Evolutionary conservation across 116 monocot genomes (phyloP).

Genomic region (Phalaenopsis hybrid): DNA sequence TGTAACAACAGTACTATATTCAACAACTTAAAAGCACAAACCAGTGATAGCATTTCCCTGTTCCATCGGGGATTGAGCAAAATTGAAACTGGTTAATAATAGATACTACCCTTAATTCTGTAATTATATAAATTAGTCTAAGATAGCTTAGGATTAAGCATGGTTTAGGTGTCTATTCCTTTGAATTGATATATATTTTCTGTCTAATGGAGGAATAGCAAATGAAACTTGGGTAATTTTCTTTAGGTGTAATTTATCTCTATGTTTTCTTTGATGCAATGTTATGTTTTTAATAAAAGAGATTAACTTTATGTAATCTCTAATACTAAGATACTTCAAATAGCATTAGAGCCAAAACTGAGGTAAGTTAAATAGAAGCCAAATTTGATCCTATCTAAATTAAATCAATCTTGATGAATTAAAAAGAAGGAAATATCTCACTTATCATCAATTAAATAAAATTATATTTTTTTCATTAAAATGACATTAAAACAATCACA

Average conservation of each 20-base stretch:
- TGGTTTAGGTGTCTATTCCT: not conserved
- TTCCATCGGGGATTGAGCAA: not conserved
- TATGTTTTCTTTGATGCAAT: too few relatives aligned
- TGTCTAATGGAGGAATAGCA: too few relatives aligned
- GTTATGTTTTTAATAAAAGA: too few relatives aligned
- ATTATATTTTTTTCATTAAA: too few relatives aligned
- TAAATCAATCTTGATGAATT: constrained; percentile 49
- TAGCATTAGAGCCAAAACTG: too few relatives aligned
- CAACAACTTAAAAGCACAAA: not conserved
- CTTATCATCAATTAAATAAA: too few relatives aligned
- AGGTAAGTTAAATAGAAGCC: too few relatives aligned
- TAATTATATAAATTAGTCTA: not conserved
- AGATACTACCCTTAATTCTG: not conserved
- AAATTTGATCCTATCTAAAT: too few relatives aligned
- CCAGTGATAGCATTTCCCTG: not conserved
- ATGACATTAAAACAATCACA: too few relatives aligned
- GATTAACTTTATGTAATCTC: constrained; percentile 17
- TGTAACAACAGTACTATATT: not conserved
- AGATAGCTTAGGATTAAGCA: not conserved
- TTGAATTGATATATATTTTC: not conserved
- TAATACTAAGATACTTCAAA: too few relatives aligned
- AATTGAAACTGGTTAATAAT: not conserved
- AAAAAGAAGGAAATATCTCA: not conserved
- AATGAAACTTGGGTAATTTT: too few relatives aligned
- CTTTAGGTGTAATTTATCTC: too few relatives aligned